These are phyloP conservation scores for Leishmania aethiopica DNA, from an alignment of 208 protist genomes.

Conservation along the genomic window DNA sequence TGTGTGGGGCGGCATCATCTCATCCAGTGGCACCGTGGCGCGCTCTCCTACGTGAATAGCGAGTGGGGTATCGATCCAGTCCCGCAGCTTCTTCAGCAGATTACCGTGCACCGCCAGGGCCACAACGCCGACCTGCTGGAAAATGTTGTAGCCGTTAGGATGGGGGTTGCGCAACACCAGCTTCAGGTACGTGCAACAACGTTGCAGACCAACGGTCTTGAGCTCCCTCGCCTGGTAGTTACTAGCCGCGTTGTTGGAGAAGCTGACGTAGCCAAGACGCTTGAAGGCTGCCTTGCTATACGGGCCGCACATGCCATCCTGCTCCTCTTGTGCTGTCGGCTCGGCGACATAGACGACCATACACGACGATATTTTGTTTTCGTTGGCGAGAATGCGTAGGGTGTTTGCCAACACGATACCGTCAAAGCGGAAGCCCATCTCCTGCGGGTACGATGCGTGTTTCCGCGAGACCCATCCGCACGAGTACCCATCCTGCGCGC, in stretches of 20 bases:
- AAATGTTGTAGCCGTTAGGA: conserved; percentile 83
- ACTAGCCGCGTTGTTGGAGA: conserved; percentile 64
- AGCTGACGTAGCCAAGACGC: conserved; percentile 81
- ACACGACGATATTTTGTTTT: conserved; percentile 83
- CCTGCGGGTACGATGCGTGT: conserved; percentile 84
- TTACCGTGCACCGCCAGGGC: conserved; percentile 76
- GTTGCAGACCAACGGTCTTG: conserved; percentile 84
- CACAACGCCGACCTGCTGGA: conserved; percentile 86
- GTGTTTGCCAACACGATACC: conserved; percentile 71
- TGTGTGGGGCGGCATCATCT: conserved; percentile 67
- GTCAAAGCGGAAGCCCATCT: conserved; percentile 89
- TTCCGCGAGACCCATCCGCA: conserved; percentile 88
- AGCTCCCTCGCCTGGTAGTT: conserved; percentile 77
- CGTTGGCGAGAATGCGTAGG: conserved; percentile 82
- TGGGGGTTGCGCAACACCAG: conserved; percentile 79
- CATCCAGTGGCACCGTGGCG: conserved; percentile 61
- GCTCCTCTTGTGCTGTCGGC: conserved; percentile 47
- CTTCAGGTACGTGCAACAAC: conserved; percentile 83
- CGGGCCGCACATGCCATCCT: conserved; percentile 49
- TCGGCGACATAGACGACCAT: conserved; percentile 84
- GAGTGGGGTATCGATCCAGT: conserved; percentile 29
- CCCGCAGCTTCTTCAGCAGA: conserved; percentile 44
- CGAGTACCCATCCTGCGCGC: conserved; percentile 53
- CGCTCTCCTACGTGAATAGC: conserved; percentile 59
- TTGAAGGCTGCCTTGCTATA: conserved; percentile 64